Base-by-base conservation (phyloP, 495 filamentous ascomycete genomes). In the Aeminium ludgeri region DNA sequence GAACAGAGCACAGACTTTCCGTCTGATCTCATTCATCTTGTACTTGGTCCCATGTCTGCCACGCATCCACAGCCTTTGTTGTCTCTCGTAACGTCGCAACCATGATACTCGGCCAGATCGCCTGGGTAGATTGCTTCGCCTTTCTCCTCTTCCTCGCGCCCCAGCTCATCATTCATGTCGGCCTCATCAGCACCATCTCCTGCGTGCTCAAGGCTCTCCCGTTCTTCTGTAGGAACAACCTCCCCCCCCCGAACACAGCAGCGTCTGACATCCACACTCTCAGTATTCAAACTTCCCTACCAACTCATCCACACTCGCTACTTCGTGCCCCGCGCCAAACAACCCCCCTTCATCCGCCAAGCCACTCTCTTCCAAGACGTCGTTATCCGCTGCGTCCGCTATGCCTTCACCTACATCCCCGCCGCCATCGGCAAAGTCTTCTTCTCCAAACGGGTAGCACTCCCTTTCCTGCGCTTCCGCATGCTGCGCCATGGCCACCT, bases 391-490 rank as follows among this genome's bases (percentile, higher is more conserved):
- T 83, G 76, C 53, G 74, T 85, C 27, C 71, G 78, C 41, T 85
- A 80, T 65, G 78, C 74, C 19, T 86, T 86, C 53, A 68, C 73
- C 20, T 67, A 69, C 44, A 69, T 86, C 34, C 73, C 76, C 2
- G 64, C 78, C 11, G 64, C 51, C 20, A 68, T 86, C 34, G 76
- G 77, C 12, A 62, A 71, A 30, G 73, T 84, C 10, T 85, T 86
- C 64, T 80, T 86, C 57, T 74, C 70, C n/a, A 81, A 74, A 56
- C 43, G 49, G 15, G 79, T 85, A 10, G 66, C 77, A 12, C 53
- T 80, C 18, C 82, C 81, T 10, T 86, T 85, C 52, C 54, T 83
- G 28, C 60, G 65, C 46, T 86, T 81, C 51, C 72, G 82, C 19
- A 69, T 85, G 72, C 55, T 82, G 12, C 64, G 82, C 15, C 73